Evolutionary conservation across 2,329 filamentous ascomycete species (phyloP).

Genomic region (Ophiosphaerella korrae): DNA sequence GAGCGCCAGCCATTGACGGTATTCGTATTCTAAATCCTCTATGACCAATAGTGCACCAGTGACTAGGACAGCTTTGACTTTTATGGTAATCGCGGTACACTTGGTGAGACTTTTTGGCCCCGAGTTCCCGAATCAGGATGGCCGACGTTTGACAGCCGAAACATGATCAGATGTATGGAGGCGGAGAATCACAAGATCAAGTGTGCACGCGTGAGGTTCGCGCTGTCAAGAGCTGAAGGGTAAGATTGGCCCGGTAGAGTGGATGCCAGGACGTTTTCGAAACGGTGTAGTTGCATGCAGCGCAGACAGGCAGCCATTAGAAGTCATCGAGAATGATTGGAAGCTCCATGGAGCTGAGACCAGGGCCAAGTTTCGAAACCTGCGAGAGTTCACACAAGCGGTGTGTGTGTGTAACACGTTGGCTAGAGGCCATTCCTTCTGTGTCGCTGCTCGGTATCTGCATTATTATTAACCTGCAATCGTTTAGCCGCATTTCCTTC

Average conservation of each 20-base stretch:
- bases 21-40: background rate
- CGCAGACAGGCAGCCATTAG: no score
- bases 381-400: constrained; percentile 8
- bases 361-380: constrained; percentile 14
- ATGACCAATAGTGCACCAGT: constrained; percentile 2
- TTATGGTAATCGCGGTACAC: constrained; percentile 5
- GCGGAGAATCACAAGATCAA: background rate
- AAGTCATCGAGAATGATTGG: no score
- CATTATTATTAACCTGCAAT: constrained; percentile 20
- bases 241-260: background rate
- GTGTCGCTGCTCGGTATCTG: constrained; percentile 1
- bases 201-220: background rate
- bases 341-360: background rate
- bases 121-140: constrained; percentile 17
- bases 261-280: background rate
- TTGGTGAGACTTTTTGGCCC: constrained; percentile 9
- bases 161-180: constrained; percentile 3
- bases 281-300: background rate
- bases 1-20: background rate
- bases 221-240: background rate
- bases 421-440: background rate
- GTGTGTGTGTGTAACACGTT: background rate
- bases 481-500: constrained; percentile 15
- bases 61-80: background rate
- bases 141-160: constrained; percentile 2